Evolutionary conservation across 257 asterid species (phyloP).

Genomic region (Nicotiana benthamiana): DNA sequence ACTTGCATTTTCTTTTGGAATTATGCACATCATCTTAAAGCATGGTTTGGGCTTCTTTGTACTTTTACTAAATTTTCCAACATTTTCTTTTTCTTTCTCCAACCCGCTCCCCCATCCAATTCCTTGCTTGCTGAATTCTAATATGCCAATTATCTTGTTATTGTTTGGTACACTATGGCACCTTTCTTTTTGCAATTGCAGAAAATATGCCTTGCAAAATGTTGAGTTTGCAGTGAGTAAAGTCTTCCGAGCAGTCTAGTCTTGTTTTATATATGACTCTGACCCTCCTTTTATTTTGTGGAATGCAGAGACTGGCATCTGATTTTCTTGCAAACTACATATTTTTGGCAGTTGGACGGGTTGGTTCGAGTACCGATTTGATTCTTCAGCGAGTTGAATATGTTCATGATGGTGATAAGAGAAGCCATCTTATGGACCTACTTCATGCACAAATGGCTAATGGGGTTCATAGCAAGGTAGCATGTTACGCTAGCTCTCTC

Average conservation of each 20-base stretch:
- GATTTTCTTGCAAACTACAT: conserved; percentile 80
- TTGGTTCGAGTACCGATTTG: conserved; percentile 85
- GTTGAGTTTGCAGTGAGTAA: background rate
- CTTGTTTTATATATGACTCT: background rate
- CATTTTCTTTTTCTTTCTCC: background rate
- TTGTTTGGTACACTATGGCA: background rate
- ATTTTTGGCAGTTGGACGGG: conserved; percentile 84
- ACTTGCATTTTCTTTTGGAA: background rate
- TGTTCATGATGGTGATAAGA: conserved; percentile 71
- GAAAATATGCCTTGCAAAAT: background rate
- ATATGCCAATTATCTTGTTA: background rate
- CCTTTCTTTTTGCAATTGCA: background rate
- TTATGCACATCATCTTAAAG: background rate
- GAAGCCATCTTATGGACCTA: conserved; percentile 83
- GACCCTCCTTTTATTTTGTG: conserved; percentile 8
- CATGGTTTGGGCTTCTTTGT: too few relatives aligned
- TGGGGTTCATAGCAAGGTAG: conserved; percentile 59
- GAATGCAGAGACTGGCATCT: conserved; percentile 79
- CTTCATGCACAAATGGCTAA: conserved; percentile 67
- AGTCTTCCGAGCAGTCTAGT: background rate
- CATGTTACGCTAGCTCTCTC: background rate
- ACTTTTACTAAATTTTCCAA: too few relatives aligned
- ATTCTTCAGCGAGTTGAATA: conserved; percentile 76
- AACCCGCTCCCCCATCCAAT: background rate
- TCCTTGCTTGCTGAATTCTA: background rate